Evolutionary conservation across 306 rosid species (phyloP).

Genomic region (Astragalus glycyphyllos): DNA sequence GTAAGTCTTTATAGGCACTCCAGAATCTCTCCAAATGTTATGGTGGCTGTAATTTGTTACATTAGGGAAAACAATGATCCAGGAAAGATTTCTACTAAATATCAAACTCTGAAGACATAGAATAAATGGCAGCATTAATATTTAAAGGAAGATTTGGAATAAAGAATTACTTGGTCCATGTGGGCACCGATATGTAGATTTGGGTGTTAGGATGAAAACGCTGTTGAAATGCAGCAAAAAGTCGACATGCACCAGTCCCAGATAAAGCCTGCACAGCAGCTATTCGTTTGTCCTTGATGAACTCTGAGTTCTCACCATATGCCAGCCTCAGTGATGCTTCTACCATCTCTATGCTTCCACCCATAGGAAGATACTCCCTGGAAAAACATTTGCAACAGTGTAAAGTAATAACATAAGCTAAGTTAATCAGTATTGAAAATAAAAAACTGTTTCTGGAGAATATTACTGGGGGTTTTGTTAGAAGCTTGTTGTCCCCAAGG

Average conservation of each 20-base stretch:
- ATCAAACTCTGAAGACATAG: conserved; percentile 1
- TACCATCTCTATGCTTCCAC: conserved; percentile 83
- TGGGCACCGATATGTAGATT: conserved; percentile 87
- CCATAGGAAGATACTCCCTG: conserved; percentile 99
- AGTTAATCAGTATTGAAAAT: not conserved
- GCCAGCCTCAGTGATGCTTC: conserved; percentile 94
- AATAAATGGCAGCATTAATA: conserved; percentile 15
- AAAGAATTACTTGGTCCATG: conserved; percentile 85
- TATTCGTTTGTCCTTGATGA: conserved; percentile 84
- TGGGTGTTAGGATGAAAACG: conserved; percentile 82
- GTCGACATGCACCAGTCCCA: conserved; percentile 97
- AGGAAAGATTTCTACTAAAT: conserved; percentile 14
- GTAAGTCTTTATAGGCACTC: conserved; percentile 77
- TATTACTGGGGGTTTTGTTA: not conserved
- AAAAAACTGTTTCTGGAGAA: conserved; percentile 9
- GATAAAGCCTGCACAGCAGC: conserved; percentile 96
- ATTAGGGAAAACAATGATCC: conserved; percentile 37
- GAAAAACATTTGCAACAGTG: conserved; percentile 20
- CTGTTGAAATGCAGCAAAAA: conserved; percentile 93
- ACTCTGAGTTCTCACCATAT: conserved; percentile 84
- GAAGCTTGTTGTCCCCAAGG: conserved; percentile 19
- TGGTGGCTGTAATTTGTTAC: conserved; percentile 74
- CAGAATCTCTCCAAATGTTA: conserved; percentile 97
- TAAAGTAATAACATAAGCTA: conserved; percentile 16
- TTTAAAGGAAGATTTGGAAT: conserved; percentile 11